Conservation (phyloP, 2,329 filamentous ascomycete species). For the Aspergillus sp. region DNA sequence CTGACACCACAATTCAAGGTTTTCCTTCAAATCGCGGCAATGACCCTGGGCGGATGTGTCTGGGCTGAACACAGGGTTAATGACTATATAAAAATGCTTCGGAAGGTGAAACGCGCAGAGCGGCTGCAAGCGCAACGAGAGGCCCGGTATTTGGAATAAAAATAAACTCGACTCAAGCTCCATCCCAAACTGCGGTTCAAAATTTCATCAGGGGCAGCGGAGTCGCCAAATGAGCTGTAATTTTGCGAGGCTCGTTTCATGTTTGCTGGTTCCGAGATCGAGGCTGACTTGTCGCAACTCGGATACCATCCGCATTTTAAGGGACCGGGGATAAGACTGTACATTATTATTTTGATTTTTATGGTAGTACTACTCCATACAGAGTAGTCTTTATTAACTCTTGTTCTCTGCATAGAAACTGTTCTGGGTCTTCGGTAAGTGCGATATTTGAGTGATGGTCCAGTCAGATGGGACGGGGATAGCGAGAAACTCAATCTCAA, state of each 20-base stretch:
- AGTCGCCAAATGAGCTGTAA: not conserved
- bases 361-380: not conserved
- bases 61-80: slow-evolving; percentile 49
- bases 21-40: slow-evolving; percentile 48
- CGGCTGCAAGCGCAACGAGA: slow-evolving; percentile 33
- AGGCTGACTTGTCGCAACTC: not conserved
- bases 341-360: not conserved
- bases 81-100: slow-evolving; percentile 46
- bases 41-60: slow-evolving; percentile 50
- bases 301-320: not conserved
- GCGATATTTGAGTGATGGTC: not conserved
- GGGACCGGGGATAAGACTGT: not conserved
- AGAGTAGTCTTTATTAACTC: not conserved
- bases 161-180: not conserved
- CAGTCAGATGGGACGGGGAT: not conserved
- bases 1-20: slow-evolving; percentile 52
- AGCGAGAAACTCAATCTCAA: not conserved
- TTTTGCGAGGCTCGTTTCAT: slow-evolving; percentile 5
- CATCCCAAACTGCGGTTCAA: not conserved
- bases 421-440: not conserved
- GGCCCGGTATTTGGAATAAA: slow-evolving; percentile 15
- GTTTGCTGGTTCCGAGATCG: not conserved
- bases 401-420: not conserved
- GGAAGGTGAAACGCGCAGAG: slow-evolving; percentile 43
- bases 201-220: not conserved